These are phyloP conservation scores for Inga oerstediana DNA, from an alignment of 306 rosid genomes.

Conservation along the genomic window DNA sequence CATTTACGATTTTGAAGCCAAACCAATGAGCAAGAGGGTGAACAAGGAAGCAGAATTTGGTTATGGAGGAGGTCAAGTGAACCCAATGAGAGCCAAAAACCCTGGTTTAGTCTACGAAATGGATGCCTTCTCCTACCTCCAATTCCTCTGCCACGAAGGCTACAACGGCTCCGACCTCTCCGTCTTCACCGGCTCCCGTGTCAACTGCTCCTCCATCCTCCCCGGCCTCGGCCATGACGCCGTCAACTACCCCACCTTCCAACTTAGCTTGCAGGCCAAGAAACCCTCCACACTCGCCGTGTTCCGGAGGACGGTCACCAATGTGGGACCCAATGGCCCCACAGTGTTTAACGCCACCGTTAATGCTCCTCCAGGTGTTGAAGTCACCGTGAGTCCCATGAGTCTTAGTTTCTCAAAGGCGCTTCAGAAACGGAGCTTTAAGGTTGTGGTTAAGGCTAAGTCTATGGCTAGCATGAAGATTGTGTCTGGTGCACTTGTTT, in stretches of 20 bases:
- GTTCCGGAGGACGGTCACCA: slow-evolving; percentile 72
- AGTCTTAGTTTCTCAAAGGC: slow-evolving; percentile 51
- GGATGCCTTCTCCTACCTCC: slow-evolving; percentile 60
- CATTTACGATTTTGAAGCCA: slow-evolving; percentile 49
- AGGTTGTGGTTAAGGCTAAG: slow-evolving; percentile 73
- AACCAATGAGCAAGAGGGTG: slow-evolving; percentile 61
- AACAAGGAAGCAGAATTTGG: slow-evolving; percentile 72
- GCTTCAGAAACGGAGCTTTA: slow-evolving; percentile 61
- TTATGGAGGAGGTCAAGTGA: slow-evolving; percentile 80
- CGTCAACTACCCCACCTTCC: slow-evolving; percentile 81
- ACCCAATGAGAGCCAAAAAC: slow-evolving; percentile 62
- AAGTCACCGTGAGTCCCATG: slow-evolving; percentile 56
- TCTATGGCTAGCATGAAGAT: slow-evolving; percentile 40
- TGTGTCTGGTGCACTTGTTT: slow-evolving; percentile 65
- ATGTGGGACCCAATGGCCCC: slow-evolving; percentile 58
- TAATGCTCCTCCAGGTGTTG: slow-evolving; percentile 63
- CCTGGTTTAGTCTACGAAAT: slow-evolving; percentile 85
- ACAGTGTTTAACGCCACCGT: slow-evolving; percentile 62
- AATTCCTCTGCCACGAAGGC: slow-evolving; percentile 83
- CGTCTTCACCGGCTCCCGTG: slow-evolving; percentile 50
- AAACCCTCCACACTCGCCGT: slow-evolving; percentile 40
- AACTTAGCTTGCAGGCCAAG: slow-evolving; percentile 47
- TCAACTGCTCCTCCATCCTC: slow-evolving; percentile 67
- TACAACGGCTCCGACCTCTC: slow-evolving; percentile 54
- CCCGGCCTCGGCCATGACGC: slow-evolving; percentile 78